A percentile compares a stretch with the other conserved stretches of the same genome.
Conservation (phyloP, 345 rosid species). For the Aquilaria sinensis region DNA sequence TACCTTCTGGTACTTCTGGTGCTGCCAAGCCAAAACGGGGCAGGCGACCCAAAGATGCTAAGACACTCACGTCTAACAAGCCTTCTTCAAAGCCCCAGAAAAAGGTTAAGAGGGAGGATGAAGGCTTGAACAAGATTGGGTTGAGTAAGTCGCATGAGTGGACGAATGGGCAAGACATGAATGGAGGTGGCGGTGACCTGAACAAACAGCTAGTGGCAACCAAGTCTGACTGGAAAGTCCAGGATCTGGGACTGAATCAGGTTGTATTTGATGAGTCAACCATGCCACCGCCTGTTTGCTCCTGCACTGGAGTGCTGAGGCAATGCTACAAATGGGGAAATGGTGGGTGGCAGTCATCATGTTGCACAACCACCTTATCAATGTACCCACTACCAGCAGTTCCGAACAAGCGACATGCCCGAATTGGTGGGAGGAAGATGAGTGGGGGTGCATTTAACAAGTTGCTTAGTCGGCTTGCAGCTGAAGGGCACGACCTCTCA, state of each 20-base stretch:
- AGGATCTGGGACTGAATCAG: slow-evolving; percentile 78
- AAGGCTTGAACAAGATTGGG: slow-evolving; percentile 50
- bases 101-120: slow-evolving; percentile 68
- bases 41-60: slow-evolving; percentile 56
- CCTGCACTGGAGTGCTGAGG: slow-evolving; percentile 74
- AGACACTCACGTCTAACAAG: slow-evolving; percentile 38
- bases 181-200: slow-evolving; percentile 31
- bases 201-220: slow-evolving; percentile 36
- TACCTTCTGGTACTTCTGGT: too few species aligned
- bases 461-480: slow-evolving; percentile 83
- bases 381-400: slow-evolving; percentile 74
- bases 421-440: slow-evolving; percentile 89
- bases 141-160: slow-evolving; percentile 54
- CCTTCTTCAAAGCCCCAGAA: slow-evolving; percentile 47
- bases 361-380: slow-evolving; percentile 83
- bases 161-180: slow-evolving; percentile 38
- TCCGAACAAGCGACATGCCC: slow-evolving; percentile 81
- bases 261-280: slow-evolving; percentile 75
- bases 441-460: slow-evolving; percentile 91
- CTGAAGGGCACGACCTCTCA: slow-evolving; percentile 64
- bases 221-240: slow-evolving; percentile 74
- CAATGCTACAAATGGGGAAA: slow-evolving; percentile 97
- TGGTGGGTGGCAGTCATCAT: slow-evolving; percentile 95
- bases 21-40: slow-evolving; percentile 48
- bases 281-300: slow-evolving; percentile 84